These are phyloP conservation scores for Rhododendron henanense DNA, from an alignment of 148 eudicot genomes.

Conservation along the genomic window DNA sequence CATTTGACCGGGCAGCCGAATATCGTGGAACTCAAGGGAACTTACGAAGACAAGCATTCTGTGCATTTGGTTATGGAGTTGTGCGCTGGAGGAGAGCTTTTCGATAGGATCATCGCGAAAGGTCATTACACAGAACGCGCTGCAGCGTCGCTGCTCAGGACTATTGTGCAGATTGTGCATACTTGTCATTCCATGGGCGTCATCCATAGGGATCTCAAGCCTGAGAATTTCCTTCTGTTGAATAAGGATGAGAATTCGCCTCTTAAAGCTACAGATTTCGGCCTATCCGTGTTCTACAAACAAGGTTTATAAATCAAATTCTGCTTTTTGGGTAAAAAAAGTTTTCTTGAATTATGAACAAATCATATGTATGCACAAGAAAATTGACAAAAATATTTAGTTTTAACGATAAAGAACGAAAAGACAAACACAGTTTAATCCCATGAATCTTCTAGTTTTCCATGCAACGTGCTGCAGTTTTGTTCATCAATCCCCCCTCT, in stretches of 20 bases:
- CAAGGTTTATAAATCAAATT: conserved; percentile 34
- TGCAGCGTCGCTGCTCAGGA: conserved; percentile 82
- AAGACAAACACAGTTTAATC: neutral
- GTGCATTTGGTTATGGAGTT: conserved; percentile 92
- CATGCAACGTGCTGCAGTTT: neutral
- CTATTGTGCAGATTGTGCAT: conserved; percentile 84
- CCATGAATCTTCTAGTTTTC: neutral
- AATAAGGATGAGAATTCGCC: conserved; percentile 78
- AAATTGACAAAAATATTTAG: neutral
- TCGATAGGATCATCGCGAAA: conserved; percentile 82
- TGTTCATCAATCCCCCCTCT: neutral
- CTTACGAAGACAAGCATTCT: conserved; percentile 79
- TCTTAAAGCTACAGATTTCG: conserved; percentile 87
- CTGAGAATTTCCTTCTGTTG: conserved; percentile 81
- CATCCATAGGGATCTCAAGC: conserved; percentile 93
- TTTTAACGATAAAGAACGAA: no score
- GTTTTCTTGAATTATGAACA: neutral
- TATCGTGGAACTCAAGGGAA: conserved; percentile 82
- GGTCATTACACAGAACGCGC: conserved; percentile 89
- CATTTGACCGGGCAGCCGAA: conserved; percentile 77
- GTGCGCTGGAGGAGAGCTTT: conserved; percentile 94
- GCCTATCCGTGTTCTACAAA: conserved; percentile 84
- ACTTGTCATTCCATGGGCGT: conserved; percentile 93
- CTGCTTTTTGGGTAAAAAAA: neutral
- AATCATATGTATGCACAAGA: neutral